Percentiles rank a stretch among this genome's conserved stretches.
Conservation (phyloP, 495 filamentous ascomycete species). For the Coniosporium apollinis region DNA sequence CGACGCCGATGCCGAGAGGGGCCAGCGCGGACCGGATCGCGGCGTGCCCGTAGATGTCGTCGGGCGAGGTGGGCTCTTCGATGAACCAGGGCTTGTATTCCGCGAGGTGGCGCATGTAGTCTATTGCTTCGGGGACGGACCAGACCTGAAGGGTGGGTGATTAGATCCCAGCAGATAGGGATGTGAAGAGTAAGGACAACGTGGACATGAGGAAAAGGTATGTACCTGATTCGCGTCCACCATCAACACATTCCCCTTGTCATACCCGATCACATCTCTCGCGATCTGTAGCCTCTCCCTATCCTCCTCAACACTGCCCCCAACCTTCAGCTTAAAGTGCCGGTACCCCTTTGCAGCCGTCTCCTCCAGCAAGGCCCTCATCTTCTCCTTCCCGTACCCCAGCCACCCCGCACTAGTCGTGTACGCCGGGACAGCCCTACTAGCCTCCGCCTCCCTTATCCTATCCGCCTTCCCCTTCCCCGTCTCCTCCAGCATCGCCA, state of each 20-base stretch:
- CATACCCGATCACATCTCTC: conserved; percentile 68
- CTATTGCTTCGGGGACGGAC: conserved; percentile 82
- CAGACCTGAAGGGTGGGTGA: conserved; percentile 40
- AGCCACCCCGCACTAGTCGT: conserved; percentile 87
- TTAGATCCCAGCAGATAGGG: too few species aligned
- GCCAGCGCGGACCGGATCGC: conserved; percentile 64
- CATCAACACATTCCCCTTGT: conserved; percentile 78
- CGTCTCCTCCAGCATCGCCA: conserved; percentile 46
- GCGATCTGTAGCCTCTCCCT: conserved; percentile 53
- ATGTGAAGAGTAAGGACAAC: not conserved
- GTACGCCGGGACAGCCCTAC: conserved; percentile 69
- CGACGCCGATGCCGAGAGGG: conserved; percentile 64
- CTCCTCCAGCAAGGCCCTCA: conserved; percentile 53
- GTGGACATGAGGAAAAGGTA: too few species aligned
- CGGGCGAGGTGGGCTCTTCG: conserved; percentile 88
- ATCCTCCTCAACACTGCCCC: conserved; percentile 54
- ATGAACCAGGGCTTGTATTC: conserved; percentile 94
- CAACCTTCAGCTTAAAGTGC: conserved; percentile 91
- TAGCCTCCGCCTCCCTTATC: conserved; percentile 50
- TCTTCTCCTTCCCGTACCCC: conserved; percentile 80
- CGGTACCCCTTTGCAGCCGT: conserved; percentile 59
- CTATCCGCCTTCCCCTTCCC: conserved; percentile 48
- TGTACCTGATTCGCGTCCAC: conserved; percentile 79
- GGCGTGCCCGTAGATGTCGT: conserved; percentile 81
- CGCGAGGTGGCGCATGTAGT: conserved; percentile 66